phyloP scores from a whole-genome alignment of 352 stramenopile species.

The Phytopythium oedochilum region DNA sequence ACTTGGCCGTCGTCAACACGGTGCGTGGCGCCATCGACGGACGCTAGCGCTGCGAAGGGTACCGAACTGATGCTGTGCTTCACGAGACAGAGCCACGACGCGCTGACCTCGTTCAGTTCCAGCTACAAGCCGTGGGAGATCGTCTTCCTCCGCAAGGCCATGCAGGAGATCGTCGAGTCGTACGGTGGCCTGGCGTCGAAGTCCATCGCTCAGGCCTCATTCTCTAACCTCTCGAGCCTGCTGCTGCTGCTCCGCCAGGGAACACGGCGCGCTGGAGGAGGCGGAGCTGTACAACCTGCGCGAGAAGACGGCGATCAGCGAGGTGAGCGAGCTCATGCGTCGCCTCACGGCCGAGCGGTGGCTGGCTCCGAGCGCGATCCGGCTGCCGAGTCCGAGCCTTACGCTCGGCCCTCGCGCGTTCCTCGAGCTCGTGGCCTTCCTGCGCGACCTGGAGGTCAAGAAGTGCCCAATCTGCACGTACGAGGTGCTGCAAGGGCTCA shows the following conservation, averaged over 20 bases:
- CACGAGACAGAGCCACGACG: constrained; percentile 55
- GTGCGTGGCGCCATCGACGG: constrained; percentile 15
- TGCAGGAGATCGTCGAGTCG: constrained; percentile 77
- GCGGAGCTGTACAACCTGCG: constrained; percentile 69
- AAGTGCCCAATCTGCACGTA: constrained; percentile 78
- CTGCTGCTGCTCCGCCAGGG: constrained; percentile 35
- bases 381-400: constrained; percentile 28
- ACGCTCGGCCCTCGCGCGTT: constrained; percentile 68
- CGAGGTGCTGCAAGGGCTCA: constrained; percentile 63
- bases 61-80: neutral
- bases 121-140: constrained; percentile 85
- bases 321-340: constrained; percentile 59
- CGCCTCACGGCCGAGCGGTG: constrained; percentile 68
- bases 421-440: constrained; percentile 67
- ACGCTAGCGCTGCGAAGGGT: too few species aligned
- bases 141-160: constrained; percentile 75
- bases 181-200: too few species aligned
- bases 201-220: too few species aligned
- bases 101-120: constrained; percentile 64
- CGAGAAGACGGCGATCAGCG: constrained; percentile 55
- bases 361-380: constrained; percentile 42
- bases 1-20: constrained; percentile 76
- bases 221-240: neutral
- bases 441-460: constrained; percentile 70
- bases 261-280: constrained; percentile 59